phyloP scores from a whole-genome alignment of 164 flowering plant species.

The Hamamelis virginiana region DNA sequence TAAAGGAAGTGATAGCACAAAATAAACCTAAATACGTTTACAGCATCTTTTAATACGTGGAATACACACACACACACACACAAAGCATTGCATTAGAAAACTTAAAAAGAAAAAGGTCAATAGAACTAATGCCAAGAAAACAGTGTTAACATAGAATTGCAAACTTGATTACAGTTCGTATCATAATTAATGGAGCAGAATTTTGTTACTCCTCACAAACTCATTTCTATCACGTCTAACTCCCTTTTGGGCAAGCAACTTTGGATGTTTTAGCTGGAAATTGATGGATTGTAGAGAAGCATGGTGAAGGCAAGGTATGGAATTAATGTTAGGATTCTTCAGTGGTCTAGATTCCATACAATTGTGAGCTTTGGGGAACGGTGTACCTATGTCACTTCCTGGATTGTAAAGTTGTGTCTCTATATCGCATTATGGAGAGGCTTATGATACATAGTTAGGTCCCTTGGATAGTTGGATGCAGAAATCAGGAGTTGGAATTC shows the following conservation, averaged over 20 bases:
- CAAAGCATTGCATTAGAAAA: too few relatives aligned
- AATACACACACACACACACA: too few relatives aligned
- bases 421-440: too few relatives aligned
- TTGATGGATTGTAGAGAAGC: not conserved
- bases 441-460: too few relatives aligned
- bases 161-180: not conserved
- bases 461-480: too few relatives aligned
- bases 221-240: not conserved
- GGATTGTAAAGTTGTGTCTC: too few relatives aligned
- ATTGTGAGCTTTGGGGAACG: not conserved
- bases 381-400: too few relatives aligned
- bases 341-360: not conserved
- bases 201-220: not conserved
- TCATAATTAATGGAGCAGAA: not conserved
- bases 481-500: too few relatives aligned
- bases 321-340: not conserved
- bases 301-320: not conserved
- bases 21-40: too few relatives aligned
- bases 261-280: not conserved
- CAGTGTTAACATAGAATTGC: not conserved
- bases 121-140: not conserved
- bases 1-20: too few relatives aligned
- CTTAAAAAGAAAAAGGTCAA: not conserved
- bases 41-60: too few relatives aligned
- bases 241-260: not conserved